A percentile compares a stretch with the other conserved stretches of the same genome.
Evolutionary conservation across 2,329 filamentous ascomycete genomes (phyloP).

Genomic region (Geosmithia morbida): DNA sequence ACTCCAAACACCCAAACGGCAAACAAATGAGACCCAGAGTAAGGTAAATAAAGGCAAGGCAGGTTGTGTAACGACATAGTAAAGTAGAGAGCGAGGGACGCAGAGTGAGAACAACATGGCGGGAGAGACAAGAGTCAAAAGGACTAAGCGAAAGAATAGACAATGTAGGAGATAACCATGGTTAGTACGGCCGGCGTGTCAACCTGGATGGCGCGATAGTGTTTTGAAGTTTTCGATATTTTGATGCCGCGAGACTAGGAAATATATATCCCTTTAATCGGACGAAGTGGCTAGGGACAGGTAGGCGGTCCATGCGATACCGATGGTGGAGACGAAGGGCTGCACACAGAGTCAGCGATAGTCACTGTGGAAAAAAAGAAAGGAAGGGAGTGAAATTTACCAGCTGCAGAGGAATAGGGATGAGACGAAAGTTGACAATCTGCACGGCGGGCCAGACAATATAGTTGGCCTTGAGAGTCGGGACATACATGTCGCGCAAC

Average conservation of each 20-base stretch:
- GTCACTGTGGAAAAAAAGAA: not conserved
- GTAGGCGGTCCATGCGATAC: slow-evolving; percentile 97
- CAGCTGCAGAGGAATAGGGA: slow-evolving; percentile 93
- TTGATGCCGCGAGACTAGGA: not conserved
- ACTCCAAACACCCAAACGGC: no score
- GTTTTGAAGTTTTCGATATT: no score
- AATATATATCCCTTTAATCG: slow-evolving; percentile 39
- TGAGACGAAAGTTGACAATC: slow-evolving; percentile 88
- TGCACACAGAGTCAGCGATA: slow-evolving; percentile 19
- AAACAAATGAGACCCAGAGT: no score
- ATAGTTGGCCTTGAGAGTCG: slow-evolving; percentile 90
- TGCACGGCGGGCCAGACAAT: slow-evolving; percentile 92
- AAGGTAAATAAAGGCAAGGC: no score
- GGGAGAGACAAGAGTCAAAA: no score
- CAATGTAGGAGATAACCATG: no score
- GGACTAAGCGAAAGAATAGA: no score
- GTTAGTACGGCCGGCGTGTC: no score
- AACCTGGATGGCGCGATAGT: no score
- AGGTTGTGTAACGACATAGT: no score
- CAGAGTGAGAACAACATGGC: no score
- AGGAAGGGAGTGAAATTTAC: slow-evolving; percentile 41
- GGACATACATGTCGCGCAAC: slow-evolving; percentile 85
- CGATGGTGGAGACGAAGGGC: slow-evolving; percentile 91
- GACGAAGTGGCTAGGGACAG: slow-evolving; percentile 82
- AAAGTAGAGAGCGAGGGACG: no score